These are phyloP conservation scores for Alternaria conjuncta DNA, from an alignment of 2,329 filamentous ascomycete species.

Conservation along the genomic window DNA sequence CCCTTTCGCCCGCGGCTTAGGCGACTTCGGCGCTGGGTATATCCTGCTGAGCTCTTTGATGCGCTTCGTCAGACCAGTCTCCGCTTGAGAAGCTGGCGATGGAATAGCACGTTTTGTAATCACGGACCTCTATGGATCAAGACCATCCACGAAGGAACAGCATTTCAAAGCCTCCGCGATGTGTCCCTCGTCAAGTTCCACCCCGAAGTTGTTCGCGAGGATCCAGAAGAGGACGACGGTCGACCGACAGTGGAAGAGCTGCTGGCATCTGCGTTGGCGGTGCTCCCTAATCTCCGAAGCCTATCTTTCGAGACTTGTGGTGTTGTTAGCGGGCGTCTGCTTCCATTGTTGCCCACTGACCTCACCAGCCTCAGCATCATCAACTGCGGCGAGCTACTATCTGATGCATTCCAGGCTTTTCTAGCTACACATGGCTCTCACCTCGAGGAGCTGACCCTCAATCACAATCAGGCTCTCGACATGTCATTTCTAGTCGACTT, in stretches of 20 bases:
- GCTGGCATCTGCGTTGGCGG: slow-evolving; percentile 58
- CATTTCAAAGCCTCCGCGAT: slow-evolving; percentile 48
- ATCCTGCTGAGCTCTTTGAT: slow-evolving; percentile 69
- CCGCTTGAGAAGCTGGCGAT: slow-evolving; percentile 60
- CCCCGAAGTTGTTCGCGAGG: slow-evolving; percentile 22
- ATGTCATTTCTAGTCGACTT: slow-evolving; percentile 75
- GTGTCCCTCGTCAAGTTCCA: slow-evolving; percentile 47
- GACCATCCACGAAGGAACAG: slow-evolving; percentile 54
- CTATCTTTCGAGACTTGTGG: slow-evolving; percentile 78
- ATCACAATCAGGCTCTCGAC: slow-evolving; percentile 80
- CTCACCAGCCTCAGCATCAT: slow-evolving; percentile 74
- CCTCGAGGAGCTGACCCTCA: slow-evolving; percentile 72
- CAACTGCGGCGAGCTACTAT: slow-evolving; percentile 78
- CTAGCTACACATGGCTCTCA: slow-evolving; percentile 70
- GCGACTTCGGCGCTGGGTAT: slow-evolving; percentile 67
- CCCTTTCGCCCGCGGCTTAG: slow-evolving; percentile 67
- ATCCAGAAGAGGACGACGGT: slow-evolving; percentile 17
- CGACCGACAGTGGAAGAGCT: slow-evolving; percentile 50
- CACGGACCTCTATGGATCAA: slow-evolving; percentile 45
- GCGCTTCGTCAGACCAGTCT: slow-evolving; percentile 62
- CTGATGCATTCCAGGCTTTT: slow-evolving; percentile 69
- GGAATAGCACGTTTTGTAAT: slow-evolving; percentile 60
- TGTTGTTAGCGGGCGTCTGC: slow-evolving; percentile 69
- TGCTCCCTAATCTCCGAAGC: slow-evolving; percentile 69
- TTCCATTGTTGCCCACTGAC: slow-evolving; percentile 71